Base-by-base conservation (phyloP, 2,329 filamentous ascomycete species). In the Ophiognomonia clavigignenti-juglandacearum region DNA sequence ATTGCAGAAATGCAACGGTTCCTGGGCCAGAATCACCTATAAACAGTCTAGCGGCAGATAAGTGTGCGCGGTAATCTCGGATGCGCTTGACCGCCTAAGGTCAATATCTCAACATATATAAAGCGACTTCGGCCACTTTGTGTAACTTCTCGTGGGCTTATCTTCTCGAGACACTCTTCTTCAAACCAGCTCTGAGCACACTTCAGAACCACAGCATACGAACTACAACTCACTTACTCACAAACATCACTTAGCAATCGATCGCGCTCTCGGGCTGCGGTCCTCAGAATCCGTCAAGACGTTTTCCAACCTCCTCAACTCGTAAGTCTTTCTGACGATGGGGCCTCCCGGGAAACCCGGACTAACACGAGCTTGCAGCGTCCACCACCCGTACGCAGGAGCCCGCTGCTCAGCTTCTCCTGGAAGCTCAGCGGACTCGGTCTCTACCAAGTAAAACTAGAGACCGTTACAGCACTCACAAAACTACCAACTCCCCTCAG, bases 271-370 rank as follows among this genome's bases (percentile, higher is more conserved):
- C 59, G 69, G 66, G 73, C 68, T 62, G 76, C 82, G 81, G 73
- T 86, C 83, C 72, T 69, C 57, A 54, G 64, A 63, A 69, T 68
- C 71, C 84, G 85, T 80, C 88, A 96, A 88, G 75, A 96, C 89
- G 91, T 96, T 96, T 85, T 92, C 90, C 78, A 96, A 95, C 75
- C 86, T 95, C 62, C 85, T 96, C 61, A 93, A 93, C 82, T 96
- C 90, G 91, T 96, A 80, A 69, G 89, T 40, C 20, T 11, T 37
- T 44, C 41, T 41, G 45, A 43, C 24, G 43, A 43, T 29, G 37
- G 23, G 41, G n/a, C n/a, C n/a, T n/a, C n/a, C n/a, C 48, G 47
- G 50, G 58, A 14, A 27, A 16, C 19, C 6, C 10, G n/a, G 53
- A 41, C 61, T 65, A 54, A 68, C 55, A 43, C 27, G 27, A 24